A percentile compares a stretch with the other conserved stretches of the same genome.
Conservation (phyloP, 2,329 filamentous ascomycete species). For the Trichothecium sympodiale region DNA sequence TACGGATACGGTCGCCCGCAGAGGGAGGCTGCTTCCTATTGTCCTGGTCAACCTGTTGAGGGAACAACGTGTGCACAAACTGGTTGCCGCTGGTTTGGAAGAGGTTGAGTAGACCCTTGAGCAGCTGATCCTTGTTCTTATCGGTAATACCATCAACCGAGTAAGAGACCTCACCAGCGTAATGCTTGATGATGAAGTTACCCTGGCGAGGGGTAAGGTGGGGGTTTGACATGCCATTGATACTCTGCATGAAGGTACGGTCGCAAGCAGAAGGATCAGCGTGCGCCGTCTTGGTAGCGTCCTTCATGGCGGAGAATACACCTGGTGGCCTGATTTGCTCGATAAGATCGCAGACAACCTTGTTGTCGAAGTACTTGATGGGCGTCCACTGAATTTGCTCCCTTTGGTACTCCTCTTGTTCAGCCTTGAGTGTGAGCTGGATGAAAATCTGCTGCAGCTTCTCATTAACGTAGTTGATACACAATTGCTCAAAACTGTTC, state of each 20-base stretch:
- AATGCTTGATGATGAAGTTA: constrained; percentile 97
- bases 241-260: constrained; percentile 85
- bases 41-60: constrained; percentile 86
- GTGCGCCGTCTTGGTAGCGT: constrained; percentile 96
- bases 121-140: constrained; percentile 96
- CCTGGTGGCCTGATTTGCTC: constrained; percentile 84
- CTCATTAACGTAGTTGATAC: constrained; percentile 99
- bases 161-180: constrained; percentile 93
- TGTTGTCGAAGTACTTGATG: constrained; percentile 99
- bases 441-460: constrained; percentile 99
- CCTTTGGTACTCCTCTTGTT: constrained; percentile 92
- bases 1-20: constrained; percentile 90
- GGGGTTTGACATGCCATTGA: constrained; percentile 83
- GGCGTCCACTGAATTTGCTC: constrained; percentile 98
- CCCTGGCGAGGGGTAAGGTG: constrained; percentile 89
- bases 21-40: constrained; percentile 90
- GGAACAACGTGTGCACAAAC: constrained; percentile 85
- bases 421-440: constrained; percentile 87
- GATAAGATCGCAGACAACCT: constrained; percentile 94
- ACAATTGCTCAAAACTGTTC: constrained; percentile 97
- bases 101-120: constrained; percentile 86
- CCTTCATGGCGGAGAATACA: constrained; percentile 91
- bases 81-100: constrained; percentile 73
- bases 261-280: constrained; percentile 91
- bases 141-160: constrained; percentile 95